Percentiles rank a stretch among this genome's conserved stretches.
Evolutionary conservation across 441 rosid species (phyloP).

Genomic region (Arabidopsis lyrata): DNA sequence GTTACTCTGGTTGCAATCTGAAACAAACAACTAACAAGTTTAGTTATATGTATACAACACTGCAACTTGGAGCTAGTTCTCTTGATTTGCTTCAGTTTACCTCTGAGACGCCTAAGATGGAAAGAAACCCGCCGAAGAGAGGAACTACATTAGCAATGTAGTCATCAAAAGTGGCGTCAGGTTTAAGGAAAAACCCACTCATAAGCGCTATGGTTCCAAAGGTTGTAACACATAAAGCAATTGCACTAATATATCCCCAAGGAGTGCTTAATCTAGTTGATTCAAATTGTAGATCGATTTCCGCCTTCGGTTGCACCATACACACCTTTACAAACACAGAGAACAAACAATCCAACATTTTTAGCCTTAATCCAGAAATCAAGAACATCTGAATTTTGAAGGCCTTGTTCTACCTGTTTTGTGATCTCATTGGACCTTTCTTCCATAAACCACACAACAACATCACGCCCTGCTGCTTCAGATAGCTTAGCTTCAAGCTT

Average conservation of each 20-base stretch:
- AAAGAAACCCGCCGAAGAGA: constrained; percentile 81
- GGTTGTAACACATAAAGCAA: constrained; percentile 70
- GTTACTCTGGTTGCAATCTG: constrained; percentile 88
- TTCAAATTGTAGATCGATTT: constrained; percentile 83
- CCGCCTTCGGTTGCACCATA: constrained; percentile 90
- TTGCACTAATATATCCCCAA: constrained; percentile 76
- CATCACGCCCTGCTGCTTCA: constrained; percentile 85
- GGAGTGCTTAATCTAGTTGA: constrained; percentile 82
- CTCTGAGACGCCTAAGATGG: constrained; percentile 93
- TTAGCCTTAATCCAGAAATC: constrained; percentile 3
- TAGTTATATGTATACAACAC: background rate
- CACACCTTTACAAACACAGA: constrained; percentile 65
- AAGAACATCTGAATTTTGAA: background rate
- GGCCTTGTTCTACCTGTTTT: constrained; percentile 66
- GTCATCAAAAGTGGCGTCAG: constrained; percentile 82
- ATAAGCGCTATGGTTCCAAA: constrained; percentile 86
- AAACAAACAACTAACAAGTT: constrained; percentile 16
- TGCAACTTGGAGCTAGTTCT: background rate
- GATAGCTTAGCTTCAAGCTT: constrained; percentile 83
- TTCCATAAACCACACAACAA: constrained; percentile 95
- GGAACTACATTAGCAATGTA: constrained; percentile 77
- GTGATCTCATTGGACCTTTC: constrained; percentile 78
- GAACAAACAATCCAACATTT: background rate
- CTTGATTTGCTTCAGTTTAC: constrained; percentile 38
- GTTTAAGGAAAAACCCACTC: constrained; percentile 95